These are phyloP conservation scores for Solanum hybrid DNA, from an alignment of 305 asterid species.

Conservation along the genomic window DNA sequence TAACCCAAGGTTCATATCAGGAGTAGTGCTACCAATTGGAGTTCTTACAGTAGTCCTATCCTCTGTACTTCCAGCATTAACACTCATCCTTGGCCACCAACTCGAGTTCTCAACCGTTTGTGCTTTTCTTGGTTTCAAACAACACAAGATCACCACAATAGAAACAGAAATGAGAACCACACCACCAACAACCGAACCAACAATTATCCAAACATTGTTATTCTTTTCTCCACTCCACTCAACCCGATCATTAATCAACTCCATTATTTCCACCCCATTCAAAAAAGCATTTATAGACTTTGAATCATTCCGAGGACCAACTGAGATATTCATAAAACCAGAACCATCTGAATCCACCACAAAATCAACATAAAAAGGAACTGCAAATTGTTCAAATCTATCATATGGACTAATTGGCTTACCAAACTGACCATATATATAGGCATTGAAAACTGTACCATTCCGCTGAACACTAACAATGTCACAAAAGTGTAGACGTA, in stretches of 20 bases:
- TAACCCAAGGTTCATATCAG: constrained; percentile 36
- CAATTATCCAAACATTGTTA: background rate
- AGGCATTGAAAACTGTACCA: constrained; percentile 12
- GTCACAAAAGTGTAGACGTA: constrained; percentile 49
- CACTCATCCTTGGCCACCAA: constrained; percentile 14
- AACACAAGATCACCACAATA: background rate
- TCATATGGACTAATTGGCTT: constrained; percentile 6
- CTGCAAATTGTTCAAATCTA: accelerated
- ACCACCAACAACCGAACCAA: constrained; percentile 30
- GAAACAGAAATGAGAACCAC: constrained; percentile 5
- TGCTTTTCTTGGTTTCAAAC: constrained; percentile 18
- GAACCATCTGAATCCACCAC: constrained; percentile 39
- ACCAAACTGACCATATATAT: constrained; percentile 5
- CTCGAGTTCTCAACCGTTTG: constrained; percentile 14
- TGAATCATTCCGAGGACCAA: constrained; percentile 15
- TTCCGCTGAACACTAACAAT: background rate
- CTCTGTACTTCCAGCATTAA: constrained; percentile 19
- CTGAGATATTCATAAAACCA: constrained; percentile 27
- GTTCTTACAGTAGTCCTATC: constrained; percentile 19
- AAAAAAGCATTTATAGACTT: constrained; percentile 12
- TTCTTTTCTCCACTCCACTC: background rate
- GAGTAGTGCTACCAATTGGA: constrained; percentile 16
- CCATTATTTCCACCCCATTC: constrained; percentile 60
- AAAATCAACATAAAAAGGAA: constrained; percentile 33
- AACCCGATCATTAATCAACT: constrained; percentile 9